Evolutionary conservation across 2,329 filamentous ascomycete species (phyloP), one percentile per base, ranked within the genome.

Genomic region (Trichoderma arundinaceum): DNA sequence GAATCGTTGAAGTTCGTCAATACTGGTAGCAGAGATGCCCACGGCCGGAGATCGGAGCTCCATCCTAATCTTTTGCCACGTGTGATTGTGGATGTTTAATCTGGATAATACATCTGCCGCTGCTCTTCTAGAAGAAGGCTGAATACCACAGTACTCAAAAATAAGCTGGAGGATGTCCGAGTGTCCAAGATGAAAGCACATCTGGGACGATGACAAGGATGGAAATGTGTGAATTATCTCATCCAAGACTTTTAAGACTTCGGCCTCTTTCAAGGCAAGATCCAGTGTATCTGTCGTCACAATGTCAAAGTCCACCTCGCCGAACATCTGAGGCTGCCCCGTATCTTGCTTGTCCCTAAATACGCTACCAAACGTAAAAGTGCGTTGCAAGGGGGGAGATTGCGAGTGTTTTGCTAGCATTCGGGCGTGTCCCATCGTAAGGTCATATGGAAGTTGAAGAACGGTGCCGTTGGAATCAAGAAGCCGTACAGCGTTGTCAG

Each of bases 221-320:
- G 94, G 94, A 69, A 98, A 94, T 5, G 90, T 86, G 56, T 88
- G 84, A 15, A 96, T 85, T 46, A 97, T 90, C 75, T 99, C 95
- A 74, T 99, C 95, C 22, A 98, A 81, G 2, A 98, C 94, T 72
- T 97, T 98, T 71, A 99, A 86, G 0, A 93, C 90, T 77, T 98
- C 94, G 0, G 94, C 94, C 77, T 99, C 95, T 73, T 96, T 96
- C 64, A 97, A 77, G 1, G 93, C 90, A 52, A 96, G 81, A 72
- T 98, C 93, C 5, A 93, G 78, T 1, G 90, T 90, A 71, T 94
- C 89, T 51, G 87, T 86, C 0, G 93, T 94, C n/a, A 97, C 86
- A 67, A 99, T 93, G 77, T 99, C 95, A 75, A 98, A 99, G 75
- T 98, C 94, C 2, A 96, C 94, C 74, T 98, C 95, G 9, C 92